Percentiles rank a stretch among this genome's conserved stretches.
phyloP scores from a whole-genome alignment of 2,329 filamentous ascomycete species.

The Colletotrichum godetiae region DNA sequence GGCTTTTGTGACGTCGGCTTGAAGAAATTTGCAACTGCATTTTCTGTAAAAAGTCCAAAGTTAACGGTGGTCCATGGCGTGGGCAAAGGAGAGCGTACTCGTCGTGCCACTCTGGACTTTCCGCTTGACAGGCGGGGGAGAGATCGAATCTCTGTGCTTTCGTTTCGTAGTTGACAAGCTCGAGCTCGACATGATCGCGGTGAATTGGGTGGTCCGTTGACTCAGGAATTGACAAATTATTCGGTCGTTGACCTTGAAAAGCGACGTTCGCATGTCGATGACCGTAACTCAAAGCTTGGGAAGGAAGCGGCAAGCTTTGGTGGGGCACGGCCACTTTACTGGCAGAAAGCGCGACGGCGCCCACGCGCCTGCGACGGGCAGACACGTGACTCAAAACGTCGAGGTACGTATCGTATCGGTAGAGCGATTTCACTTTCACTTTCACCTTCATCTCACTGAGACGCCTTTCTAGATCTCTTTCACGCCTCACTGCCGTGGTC shows the following conservation, averaged over 20 bases:
- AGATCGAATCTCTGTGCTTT: conserved; percentile 56
- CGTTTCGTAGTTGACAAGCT: conserved; percentile 44
- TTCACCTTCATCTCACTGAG: background rate
- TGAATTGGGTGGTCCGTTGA: background rate
- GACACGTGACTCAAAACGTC: background rate
- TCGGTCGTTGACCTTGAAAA: background rate
- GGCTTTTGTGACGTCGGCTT: conserved; percentile 87
- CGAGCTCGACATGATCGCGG: conserved; percentile 19
- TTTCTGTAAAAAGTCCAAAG: conserved; percentile 58
- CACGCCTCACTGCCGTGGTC: background rate
- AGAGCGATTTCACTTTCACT: background rate
- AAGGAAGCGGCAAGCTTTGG: conserved; percentile 6
- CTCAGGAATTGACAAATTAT: background rate
- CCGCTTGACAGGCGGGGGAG: conserved; percentile 65
- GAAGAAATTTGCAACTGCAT: conserved; percentile 85
- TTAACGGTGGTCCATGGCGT: background rate
- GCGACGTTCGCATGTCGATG: conserved; percentile 9
- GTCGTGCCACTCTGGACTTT: conserved; percentile 64
- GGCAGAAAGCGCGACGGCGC: background rate
- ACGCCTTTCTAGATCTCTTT: background rate
- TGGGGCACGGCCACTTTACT: conserved; percentile 1
- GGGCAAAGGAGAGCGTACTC: conserved; percentile 48
- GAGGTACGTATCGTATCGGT: background rate
- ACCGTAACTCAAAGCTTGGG: background rate
- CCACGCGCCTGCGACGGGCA: conserved; percentile 18